A percentile compares a stretch with the other conserved stretches of the same genome.
Evolutionary conservation across 805 yeast genomes (phyloP).

Genomic region (Candida boleticola): DNA sequence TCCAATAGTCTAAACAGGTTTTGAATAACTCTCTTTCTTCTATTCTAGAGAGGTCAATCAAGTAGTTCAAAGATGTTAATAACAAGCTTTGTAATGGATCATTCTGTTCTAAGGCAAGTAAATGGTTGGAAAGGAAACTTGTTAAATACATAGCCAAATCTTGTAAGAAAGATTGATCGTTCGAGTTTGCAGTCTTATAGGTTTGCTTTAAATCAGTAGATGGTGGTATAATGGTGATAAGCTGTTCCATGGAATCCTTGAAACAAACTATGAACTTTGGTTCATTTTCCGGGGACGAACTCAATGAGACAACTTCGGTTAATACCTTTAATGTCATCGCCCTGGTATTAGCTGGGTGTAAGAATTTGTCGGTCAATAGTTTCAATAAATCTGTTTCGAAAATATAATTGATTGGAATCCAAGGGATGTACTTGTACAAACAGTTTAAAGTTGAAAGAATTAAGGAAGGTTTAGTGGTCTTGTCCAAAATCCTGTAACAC

Average conservation of each 20-base stretch:
- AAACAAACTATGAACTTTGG: constrained; percentile 67
- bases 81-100: constrained; percentile 57
- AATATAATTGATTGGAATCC: constrained; percentile 91
- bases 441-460: constrained; percentile 82
- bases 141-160: constrained; percentile 92
- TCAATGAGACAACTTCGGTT: constrained; percentile 81
- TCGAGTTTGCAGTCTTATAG: constrained; percentile 71
- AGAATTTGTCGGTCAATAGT: constrained; percentile 70
- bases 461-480: constrained; percentile 79
- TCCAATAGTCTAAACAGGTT: constrained; percentile 95
- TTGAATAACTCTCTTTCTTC: constrained; percentile 96
- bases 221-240: constrained; percentile 68
- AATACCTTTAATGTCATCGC: constrained; percentile 85
- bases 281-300: constrained; percentile 49
- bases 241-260: constrained; percentile 67
- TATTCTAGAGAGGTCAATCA: constrained; percentile 81
- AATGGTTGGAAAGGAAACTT: constrained; percentile 77
- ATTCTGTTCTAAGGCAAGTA: constrained; percentile 59
- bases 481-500: constrained; percentile 90
- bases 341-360: constrained; percentile 76
- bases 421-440: constrained; percentile 79
- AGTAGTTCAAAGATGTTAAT: constrained; percentile 71
- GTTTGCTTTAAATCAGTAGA: constrained; percentile 67
- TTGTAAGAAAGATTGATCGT: constrained; percentile 91
- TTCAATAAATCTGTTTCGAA: constrained; percentile 83